Evolutionary conservation across 2,329 filamentous ascomycete species (phyloP), one percentile per base, ranked within the genome.

Genomic region (Cyanodermella asteris): DNA sequence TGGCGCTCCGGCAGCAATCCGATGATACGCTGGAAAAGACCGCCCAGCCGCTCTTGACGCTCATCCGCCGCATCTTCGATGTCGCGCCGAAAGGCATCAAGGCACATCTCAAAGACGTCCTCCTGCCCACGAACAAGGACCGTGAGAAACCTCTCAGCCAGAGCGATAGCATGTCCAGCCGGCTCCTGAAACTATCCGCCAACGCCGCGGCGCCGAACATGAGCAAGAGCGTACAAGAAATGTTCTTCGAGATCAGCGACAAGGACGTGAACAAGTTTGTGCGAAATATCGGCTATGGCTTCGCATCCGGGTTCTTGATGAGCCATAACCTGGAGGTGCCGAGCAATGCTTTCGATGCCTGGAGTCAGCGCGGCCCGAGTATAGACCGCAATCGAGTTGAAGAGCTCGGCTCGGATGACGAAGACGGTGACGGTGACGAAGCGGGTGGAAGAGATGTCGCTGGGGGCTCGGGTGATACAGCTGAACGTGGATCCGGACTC

Each of bases 221-320:
- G 3, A 67, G 80, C 11, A 68, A 75, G 23, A 64, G 66, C 11
- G 72, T 91, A 26, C 76, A 75, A 0, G 61, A 72, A 16, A 57
- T 97, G 13, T 63, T 93, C 32, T 97, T 90, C 43, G 75, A 90
- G 34, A 59, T 94, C 15, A 91, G 81, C 0, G 73, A 72, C 34
- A 75, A 71, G 37, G 71, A 93, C 38, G 65, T 82, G 0, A 63
- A 61, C 10, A 73, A 60, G 16, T 87, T 93, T 40, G 75, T 94
- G 1, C 62, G 76, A 25, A 93, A 93, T 36, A 77, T 97, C 8
- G 87, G 87, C 0, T 97, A 91, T 42, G 87, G 87, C 0, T 91
- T 77, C 41, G 87, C 87, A 1, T 77, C 81, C 0, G 87, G 87
- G 0, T 91, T 87, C 43, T 54, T 97, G 10, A 72, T 82, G 51